Evolutionary conservation across 352 stramenopile species (phyloP).

Genomic region (Globisporangium cederbergense): DNA sequence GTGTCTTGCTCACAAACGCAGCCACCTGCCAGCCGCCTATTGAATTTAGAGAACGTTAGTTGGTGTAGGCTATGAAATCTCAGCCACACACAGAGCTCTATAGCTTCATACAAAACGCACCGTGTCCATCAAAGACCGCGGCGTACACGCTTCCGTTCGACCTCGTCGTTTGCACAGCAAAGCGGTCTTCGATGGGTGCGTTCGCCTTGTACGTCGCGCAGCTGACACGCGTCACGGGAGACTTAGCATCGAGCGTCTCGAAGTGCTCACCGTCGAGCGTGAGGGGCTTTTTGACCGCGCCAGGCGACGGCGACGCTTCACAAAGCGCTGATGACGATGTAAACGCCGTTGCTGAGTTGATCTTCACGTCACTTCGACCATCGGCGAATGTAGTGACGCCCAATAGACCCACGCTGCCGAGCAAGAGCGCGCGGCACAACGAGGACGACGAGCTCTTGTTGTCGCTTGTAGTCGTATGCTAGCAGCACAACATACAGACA

Average conservation of each 20-base stretch:
- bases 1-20: constrained; percentile 70
- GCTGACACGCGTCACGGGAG: constrained; percentile 34
- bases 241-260: constrained; percentile 27
- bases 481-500: neutral
- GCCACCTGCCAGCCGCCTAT: constrained; percentile 89
- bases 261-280: constrained; percentile 47
- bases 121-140: constrained; percentile 86
- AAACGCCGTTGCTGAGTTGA: too few relatives aligned
- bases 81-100: neutral
- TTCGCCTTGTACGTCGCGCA: constrained; percentile 62
- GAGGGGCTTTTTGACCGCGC: neutral
- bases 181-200: constrained; percentile 81
- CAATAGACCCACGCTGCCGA: neutral
- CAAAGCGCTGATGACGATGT: neutral
- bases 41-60: neutral
- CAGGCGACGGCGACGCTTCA: neutral
- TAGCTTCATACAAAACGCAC: constrained; percentile 22
- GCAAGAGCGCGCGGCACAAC: neutral
- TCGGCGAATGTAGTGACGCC: neutral
- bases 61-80: neutral
- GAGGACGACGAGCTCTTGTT: neutral
- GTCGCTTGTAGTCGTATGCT: neutral
- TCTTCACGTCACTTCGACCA: too few relatives aligned
- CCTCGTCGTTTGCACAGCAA: constrained; percentile 54
- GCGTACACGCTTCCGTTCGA: constrained; percentile 79